Evolutionary conservation across 75 land plant species (phyloP).

Genomic region (Adiantum capillusveneris): DNA sequence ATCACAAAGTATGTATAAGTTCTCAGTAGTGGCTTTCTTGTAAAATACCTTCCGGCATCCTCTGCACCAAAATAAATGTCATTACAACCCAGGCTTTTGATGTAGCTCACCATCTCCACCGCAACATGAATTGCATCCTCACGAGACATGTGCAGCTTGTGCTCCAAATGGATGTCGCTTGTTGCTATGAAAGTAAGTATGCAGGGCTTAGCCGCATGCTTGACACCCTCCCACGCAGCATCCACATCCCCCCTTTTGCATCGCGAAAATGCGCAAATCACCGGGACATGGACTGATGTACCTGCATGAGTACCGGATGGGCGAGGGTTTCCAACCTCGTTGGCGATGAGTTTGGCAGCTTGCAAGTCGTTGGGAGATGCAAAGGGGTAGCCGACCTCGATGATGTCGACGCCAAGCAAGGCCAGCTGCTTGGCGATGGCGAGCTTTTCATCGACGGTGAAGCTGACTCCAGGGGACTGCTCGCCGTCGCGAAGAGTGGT

Average conservation of each 20-base stretch:
- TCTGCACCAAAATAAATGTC: conserved; percentile 13
- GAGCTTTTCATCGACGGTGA: conserved; percentile 14
- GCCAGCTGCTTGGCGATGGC: conserved; percentile 14
- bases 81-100: conserved; percentile 7
- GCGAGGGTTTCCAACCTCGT: conserved; percentile 61
- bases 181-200: conserved; percentile 16
- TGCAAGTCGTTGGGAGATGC: conserved; percentile 43
- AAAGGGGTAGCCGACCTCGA: conserved; percentile 31
- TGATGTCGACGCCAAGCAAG: conserved; percentile 21
- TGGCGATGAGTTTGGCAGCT: conserved; percentile 66
- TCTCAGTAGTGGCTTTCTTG: background rate
- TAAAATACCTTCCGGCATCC: conserved; percentile 12
- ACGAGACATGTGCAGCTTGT: conserved; percentile 7
- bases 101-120: conserved; percentile 8
- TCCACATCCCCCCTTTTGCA: conserved; percentile 30
- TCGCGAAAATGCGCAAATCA: conserved; percentile 30
- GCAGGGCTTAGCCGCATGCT: conserved; percentile 8
- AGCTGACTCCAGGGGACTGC: conserved; percentile 23
- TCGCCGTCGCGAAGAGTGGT: conserved; percentile 34
- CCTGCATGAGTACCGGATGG: too few relatives aligned
- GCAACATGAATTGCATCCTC: conserved; percentile 11
- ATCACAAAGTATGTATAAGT: too few relatives aligned
- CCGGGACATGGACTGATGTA: conserved; percentile 24
- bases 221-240: conserved; percentile 10
- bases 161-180: conserved; percentile 9